Conservation (phyloP, 1,284 basidiomycete species). For the Moesziomyces sp. region DNA sequence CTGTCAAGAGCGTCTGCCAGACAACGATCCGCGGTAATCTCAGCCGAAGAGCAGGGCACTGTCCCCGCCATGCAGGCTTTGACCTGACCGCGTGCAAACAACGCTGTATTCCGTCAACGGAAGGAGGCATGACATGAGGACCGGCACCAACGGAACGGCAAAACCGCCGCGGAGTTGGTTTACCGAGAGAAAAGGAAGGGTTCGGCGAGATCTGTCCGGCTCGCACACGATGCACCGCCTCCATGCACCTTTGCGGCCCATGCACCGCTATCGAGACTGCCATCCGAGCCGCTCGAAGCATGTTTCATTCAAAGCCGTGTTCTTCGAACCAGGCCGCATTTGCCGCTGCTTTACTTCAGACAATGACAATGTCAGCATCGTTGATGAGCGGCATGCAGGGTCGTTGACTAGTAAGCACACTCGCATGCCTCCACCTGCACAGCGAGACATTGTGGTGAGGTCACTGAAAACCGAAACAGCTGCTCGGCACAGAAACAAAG, state of each 20-base stretch:
- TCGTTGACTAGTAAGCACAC: background rate
- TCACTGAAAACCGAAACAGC: background rate
- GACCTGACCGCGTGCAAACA: background rate
- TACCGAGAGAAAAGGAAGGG: background rate
- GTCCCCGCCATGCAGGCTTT: too few species aligned
- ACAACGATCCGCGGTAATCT: too few species aligned
- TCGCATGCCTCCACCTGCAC: conserved; percentile 8
- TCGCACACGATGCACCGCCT: background rate
- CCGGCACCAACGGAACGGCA: background rate
- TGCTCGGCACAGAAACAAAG: background rate
- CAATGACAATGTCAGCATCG: background rate
- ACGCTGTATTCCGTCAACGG: background rate
- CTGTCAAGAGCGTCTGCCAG: too few species aligned
- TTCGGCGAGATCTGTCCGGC: background rate
- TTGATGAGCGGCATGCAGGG: background rate
- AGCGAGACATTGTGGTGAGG: background rate
- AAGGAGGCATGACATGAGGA: background rate
- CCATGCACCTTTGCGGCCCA: background rate
- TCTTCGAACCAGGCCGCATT: too few species aligned
- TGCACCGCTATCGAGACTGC: background rate
- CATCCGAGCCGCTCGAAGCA: too few species aligned
- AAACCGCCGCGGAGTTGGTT: conserved; percentile 4
- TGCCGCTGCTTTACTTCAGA: background rate
- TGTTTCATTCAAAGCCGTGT: too few species aligned
- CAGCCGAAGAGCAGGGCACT: too few species aligned